Percentiles rank a stretch among this genome's conserved stretches.
Evolutionary conservation across 2,329 filamentous ascomycete species (phyloP).

Genomic region (Zelopaecilomyces penicillatus): DNA sequence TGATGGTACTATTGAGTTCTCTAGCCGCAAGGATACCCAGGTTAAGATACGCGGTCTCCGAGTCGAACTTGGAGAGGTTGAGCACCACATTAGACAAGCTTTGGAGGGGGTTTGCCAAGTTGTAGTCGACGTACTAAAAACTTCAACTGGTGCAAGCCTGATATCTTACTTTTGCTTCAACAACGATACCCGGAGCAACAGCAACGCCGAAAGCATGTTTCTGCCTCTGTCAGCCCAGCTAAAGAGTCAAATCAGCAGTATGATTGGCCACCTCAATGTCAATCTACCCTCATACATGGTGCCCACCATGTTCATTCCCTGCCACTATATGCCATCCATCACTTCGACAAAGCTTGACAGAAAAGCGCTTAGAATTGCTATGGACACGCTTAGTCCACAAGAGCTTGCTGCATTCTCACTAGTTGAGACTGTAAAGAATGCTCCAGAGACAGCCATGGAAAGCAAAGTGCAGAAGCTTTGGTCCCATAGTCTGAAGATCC

Average conservation of each 20-base stretch:
- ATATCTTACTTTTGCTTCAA: no score
- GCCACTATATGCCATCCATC: neutral
- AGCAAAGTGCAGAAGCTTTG: constrained; percentile 2
- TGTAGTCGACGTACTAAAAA: neutral
- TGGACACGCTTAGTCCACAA: neutral
- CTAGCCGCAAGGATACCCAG: neutral
- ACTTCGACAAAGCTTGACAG: constrained; percentile 8
- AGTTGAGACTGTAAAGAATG: constrained; percentile 13
- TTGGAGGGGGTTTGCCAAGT: neutral
- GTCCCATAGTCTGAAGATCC: neutral
- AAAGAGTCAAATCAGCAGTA: neutral
- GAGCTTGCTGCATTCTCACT: constrained; percentile 13
- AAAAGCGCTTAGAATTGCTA: constrained; percentile 1
- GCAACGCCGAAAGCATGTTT: neutral
- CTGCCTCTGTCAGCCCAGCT: neutral
- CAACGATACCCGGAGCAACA: no score
- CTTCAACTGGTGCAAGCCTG: no score
- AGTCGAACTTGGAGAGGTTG: neutral
- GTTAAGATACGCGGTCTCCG: neutral
- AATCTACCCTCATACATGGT: constrained; percentile 3
- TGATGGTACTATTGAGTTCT: neutral
- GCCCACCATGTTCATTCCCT: constrained; percentile 3
- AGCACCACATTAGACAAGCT: neutral
- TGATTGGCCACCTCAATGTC: neutral
- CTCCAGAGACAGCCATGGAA: constrained; percentile 13